Conservation (phyloP, 768 basidiomycete species). For the Rhodotorula kratochvilovae region DNA sequence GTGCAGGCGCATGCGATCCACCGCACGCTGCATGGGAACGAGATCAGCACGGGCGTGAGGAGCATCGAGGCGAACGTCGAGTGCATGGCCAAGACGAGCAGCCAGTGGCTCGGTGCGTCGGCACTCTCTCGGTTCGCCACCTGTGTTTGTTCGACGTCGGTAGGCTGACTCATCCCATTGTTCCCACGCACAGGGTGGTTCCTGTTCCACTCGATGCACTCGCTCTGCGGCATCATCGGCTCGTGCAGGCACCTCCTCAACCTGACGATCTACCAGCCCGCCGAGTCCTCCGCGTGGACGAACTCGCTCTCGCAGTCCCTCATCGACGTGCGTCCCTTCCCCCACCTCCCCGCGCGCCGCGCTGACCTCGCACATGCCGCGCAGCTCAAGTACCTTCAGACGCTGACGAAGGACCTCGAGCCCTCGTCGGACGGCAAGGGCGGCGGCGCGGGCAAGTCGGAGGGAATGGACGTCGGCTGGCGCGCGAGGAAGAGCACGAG, state of each 20-base stretch:
- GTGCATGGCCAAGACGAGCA: conserved; percentile 29
- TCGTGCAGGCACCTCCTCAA: conserved; percentile 28
- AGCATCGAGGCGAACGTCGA: conserved; percentile 28
- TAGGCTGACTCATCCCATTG: background rate
- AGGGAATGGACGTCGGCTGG: conserved; percentile 37
- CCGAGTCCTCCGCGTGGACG: conserved; percentile 29
- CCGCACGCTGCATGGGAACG: conserved; percentile 34
- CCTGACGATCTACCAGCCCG: conserved; percentile 27
- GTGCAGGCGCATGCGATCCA: conserved; percentile 36
- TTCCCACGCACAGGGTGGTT: conserved; percentile 30
- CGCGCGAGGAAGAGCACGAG: conserved; percentile 11
- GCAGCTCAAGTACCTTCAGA: conserved; percentile 29
- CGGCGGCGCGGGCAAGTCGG: conserved; percentile 14
- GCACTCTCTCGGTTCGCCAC: no score
- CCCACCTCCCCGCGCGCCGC: background rate
- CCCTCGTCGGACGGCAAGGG: background rate
- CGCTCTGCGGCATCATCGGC: conserved; percentile 39
- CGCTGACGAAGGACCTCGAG: conserved; percentile 33
- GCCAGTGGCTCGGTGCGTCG: conserved; percentile 34
- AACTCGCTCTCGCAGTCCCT: conserved; percentile 19
- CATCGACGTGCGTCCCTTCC: conserved; percentile 10
- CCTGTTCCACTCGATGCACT: conserved; percentile 40
- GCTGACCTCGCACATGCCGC: background rate
- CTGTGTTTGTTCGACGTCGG: no score
- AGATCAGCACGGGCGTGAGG: conserved; percentile 5